Percentiles rank a stretch among this genome's conserved stretches.
Conservation (phyloP, 2,329 filamentous ascomycete species). For the Diaporthe eres region DNA sequence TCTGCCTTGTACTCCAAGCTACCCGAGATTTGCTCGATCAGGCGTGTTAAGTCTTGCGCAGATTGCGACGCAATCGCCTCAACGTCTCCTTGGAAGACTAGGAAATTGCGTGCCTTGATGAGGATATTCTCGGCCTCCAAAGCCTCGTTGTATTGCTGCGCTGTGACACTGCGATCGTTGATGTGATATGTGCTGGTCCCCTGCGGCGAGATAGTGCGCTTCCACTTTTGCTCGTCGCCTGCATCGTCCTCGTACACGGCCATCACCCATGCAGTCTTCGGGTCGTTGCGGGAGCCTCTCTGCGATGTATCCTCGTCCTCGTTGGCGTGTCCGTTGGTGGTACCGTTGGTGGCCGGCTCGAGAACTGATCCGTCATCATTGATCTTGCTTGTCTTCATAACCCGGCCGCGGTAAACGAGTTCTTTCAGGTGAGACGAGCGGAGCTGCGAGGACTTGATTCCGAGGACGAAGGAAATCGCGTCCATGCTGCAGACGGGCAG, state of each 20-base stretch:
- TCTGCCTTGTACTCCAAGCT: slow-evolving; percentile 95
- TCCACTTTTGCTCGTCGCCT: slow-evolving; percentile 95
- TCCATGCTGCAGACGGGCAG: slow-evolving; percentile 80
- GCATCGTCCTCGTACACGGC: slow-evolving; percentile 98
- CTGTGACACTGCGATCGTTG: slow-evolving; percentile 90
- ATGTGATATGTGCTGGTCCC: slow-evolving; percentile 97
- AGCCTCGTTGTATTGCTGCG: slow-evolving; percentile 92
- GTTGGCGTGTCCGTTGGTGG: slow-evolving; percentile 72
- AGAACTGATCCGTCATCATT: slow-evolving; percentile 89
- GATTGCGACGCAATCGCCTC: slow-evolving; percentile 97
- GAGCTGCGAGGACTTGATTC: slow-evolving; percentile 98
- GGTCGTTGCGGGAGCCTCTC: slow-evolving; percentile 81
- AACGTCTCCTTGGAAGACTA: slow-evolving; percentile 98
- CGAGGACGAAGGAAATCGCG: slow-evolving; percentile 97
- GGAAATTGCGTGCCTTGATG: slow-evolving; percentile 97
- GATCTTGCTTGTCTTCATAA: slow-evolving; percentile 92
- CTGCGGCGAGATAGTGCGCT: slow-evolving; percentile 89
- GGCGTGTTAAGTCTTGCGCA: slow-evolving; percentile 89
- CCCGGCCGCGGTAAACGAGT: slow-evolving; percentile 94
- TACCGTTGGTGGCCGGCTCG: slow-evolving; percentile 68
- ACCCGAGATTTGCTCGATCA: slow-evolving; percentile 98
- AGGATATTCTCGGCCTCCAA: slow-evolving; percentile 95
- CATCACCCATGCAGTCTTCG: slow-evolving; percentile 98
- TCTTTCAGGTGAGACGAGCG: slow-evolving; percentile 95
- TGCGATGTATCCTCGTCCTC: slow-evolving; percentile 72